These are phyloP conservation scores for Camellia granthamiana DNA, from an alignment of 148 eudicot genomes.

Conservation along the genomic window DNA sequence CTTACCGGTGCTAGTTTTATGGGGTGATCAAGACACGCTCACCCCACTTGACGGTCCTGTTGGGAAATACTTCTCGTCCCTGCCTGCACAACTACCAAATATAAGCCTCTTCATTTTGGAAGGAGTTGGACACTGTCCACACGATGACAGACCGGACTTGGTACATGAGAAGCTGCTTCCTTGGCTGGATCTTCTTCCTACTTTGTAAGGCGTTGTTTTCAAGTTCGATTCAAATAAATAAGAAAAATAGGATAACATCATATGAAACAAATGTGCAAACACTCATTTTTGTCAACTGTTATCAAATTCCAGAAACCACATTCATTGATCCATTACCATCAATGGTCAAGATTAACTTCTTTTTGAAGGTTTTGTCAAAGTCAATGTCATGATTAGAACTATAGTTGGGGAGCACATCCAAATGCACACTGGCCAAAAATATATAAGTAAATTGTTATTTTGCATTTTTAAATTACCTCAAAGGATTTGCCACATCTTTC, in stretches of 20 bases:
- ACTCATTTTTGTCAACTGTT: too few species aligned
- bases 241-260: too few species aligned
- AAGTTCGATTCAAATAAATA: too few species aligned
- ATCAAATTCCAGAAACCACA: too few species aligned
- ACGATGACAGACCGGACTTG: constrained; percentile 81
- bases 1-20: constrained; percentile 64
- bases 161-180: constrained; percentile 83
- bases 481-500: constrained; percentile 88
- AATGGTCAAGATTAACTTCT: not conserved
- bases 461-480: constrained; percentile 48
- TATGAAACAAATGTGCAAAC: too few species aligned
- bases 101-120: constrained; percentile 51
- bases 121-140: constrained; percentile 97
- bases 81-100: constrained; percentile 49
- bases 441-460: not conserved
- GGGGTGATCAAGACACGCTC: constrained; percentile 92
- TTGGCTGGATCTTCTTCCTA: constrained; percentile 52
- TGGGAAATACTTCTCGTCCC: constrained; percentile 70
- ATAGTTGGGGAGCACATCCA: not conserved
- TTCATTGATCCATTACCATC: not conserved
- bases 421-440: not conserved
- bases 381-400: not conserved
- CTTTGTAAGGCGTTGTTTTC: constrained; percentile 6
- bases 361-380: not conserved
- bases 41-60: constrained; percentile 97